Percentiles rank a stretch among this genome's conserved stretches.
phyloP scores from a whole-genome alignment of 2,329 filamentous ascomycete genomes.

The Ascosphaera pollenicola region DNA sequence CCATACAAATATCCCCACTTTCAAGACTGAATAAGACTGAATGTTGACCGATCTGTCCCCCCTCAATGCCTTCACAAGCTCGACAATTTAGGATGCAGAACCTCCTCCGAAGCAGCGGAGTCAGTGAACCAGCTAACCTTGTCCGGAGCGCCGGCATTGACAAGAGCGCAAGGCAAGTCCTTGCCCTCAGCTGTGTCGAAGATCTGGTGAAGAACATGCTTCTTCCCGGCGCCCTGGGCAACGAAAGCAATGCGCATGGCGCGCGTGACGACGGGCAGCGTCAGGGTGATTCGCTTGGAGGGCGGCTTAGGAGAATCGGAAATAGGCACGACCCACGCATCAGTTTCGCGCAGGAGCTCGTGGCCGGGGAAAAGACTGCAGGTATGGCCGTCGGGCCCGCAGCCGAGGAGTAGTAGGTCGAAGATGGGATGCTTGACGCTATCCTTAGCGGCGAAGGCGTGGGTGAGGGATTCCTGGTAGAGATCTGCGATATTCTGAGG shows the following conservation, averaged over 20 bases:
- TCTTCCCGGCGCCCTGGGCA: conserved; percentile 73
- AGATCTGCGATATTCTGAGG: conserved; percentile 79
- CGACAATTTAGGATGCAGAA: conserved; percentile 57
- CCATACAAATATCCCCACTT: no score
- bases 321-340: conserved; percentile 82
- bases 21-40: no score
- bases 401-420: conserved; percentile 80
- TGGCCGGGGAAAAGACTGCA: conserved; percentile 92
- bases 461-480: conserved; percentile 76
- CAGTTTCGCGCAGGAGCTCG: conserved; percentile 60
- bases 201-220: conserved; percentile 77
- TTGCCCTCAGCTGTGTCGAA: conserved; percentile 56
- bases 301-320: conserved; percentile 91
- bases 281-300: conserved; percentile 72
- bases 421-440: conserved; percentile 89
- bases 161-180: conserved; percentile 61
- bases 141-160: conserved; percentile 67
- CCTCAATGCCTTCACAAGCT: conserved; percentile 37
- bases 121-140: conserved; percentile 94
- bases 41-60: conserved; percentile 1
- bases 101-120: conserved; percentile 60
- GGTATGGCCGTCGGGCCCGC: conserved; percentile 89
- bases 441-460: conserved; percentile 72
- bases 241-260: conserved; percentile 76
- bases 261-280: conserved; percentile 73